These are phyloP conservation scores for Acrocalymma vagum DNA, from an alignment of 2,329 filamentous ascomycete species.

Conservation along the genomic window DNA sequence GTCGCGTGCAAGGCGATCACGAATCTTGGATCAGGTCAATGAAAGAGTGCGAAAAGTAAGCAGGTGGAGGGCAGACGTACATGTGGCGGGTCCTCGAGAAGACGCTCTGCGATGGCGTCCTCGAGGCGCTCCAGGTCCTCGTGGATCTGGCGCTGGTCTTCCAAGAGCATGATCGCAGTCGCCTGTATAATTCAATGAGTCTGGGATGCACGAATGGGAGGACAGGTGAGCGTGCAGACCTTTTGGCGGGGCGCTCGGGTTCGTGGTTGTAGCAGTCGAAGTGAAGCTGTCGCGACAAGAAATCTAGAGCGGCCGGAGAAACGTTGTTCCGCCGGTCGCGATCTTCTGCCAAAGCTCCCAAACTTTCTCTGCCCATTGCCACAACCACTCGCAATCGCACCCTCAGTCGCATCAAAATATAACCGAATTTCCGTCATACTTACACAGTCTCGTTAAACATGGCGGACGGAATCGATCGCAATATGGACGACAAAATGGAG, in stretches of 20 bases:
- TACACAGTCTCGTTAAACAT: too few species aligned
- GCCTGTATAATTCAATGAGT: slow-evolving; percentile 28
- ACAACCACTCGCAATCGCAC: slow-evolving; percentile 12
- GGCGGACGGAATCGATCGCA: slow-evolving; percentile 93
- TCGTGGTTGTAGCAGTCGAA: slow-evolving; percentile 17
- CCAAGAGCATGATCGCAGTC: slow-evolving; percentile 73
- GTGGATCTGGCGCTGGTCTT: slow-evolving; percentile 92
- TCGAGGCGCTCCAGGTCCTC: slow-evolving; percentile 97
- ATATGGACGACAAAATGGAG: slow-evolving; percentile 95
- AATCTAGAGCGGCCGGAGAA: slow-evolving; percentile 26
- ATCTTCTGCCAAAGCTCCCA: slow-evolving; percentile 26
- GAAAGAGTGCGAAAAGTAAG: neutral
- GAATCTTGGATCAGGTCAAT: slow-evolving; percentile 66
- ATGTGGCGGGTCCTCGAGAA: slow-evolving; percentile 87
- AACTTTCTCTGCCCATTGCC: slow-evolving; percentile 32
- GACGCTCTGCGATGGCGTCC: slow-evolving; percentile 89
- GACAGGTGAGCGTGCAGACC: slow-evolving; percentile 27
- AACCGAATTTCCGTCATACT: slow-evolving; percentile 12
- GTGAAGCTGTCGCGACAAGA: slow-evolving; percentile 22
- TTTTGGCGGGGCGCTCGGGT: slow-evolving; percentile 20
- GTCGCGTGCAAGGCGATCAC: slow-evolving; percentile 87
- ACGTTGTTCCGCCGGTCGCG: slow-evolving; percentile 20
- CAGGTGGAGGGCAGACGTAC: slow-evolving; percentile 59
- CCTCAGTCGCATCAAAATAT: slow-evolving; percentile 1
- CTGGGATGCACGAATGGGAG: slow-evolving; percentile 14